Evolutionary conservation across 768 basidiomycete species (phyloP).

Genomic region (Coprinopsis strossmayeri): DNA sequence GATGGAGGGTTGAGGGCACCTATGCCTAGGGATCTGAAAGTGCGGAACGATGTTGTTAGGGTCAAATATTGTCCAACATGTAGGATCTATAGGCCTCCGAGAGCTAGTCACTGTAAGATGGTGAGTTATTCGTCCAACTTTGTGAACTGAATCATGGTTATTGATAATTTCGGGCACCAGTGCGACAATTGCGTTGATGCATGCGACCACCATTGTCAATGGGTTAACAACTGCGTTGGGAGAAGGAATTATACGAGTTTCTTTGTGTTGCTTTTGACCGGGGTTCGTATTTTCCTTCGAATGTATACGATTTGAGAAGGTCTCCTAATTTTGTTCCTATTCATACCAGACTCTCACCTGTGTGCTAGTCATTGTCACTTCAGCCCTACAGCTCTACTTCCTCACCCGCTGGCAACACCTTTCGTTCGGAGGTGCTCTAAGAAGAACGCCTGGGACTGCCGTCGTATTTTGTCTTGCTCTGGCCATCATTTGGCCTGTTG

Average conservation of each 20-base stretch:
- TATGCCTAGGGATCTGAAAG: constrained; percentile 74
- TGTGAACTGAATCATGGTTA: too few species aligned
- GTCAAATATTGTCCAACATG: constrained; percentile 95
- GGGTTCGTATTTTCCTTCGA: constrained; percentile 65
- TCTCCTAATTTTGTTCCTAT: too few species aligned
- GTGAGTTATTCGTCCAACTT: constrained; percentile 41
- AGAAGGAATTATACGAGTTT: constrained; percentile 95
- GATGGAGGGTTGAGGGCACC: constrained; percentile 60
- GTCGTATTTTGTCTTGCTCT: constrained; percentile 72
- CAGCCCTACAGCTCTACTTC: constrained; percentile 74
- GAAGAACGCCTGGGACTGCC: constrained; percentile 66
- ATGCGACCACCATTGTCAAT: constrained; percentile 88
- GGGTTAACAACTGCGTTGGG: constrained; percentile 95
- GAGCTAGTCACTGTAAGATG: constrained; percentile 95
- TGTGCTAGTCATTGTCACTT: constrained; percentile 72
- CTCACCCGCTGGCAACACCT: constrained; percentile 47
- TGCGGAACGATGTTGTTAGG: constrained; percentile 70
- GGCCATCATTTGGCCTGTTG: constrained; percentile 76
- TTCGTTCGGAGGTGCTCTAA: constrained; percentile 40
- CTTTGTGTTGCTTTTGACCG: constrained; percentile 71
- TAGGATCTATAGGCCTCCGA: constrained; percentile 85
- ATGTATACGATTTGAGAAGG: too few species aligned
- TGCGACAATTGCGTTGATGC: constrained; percentile 98
- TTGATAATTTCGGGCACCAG: too few species aligned
- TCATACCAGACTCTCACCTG: constrained; percentile 59